Evolutionary conservation across 75 land plant genomes (phyloP), one percentile per base, ranked within the genome.

Genomic region (Gnetum montanum): DNA sequence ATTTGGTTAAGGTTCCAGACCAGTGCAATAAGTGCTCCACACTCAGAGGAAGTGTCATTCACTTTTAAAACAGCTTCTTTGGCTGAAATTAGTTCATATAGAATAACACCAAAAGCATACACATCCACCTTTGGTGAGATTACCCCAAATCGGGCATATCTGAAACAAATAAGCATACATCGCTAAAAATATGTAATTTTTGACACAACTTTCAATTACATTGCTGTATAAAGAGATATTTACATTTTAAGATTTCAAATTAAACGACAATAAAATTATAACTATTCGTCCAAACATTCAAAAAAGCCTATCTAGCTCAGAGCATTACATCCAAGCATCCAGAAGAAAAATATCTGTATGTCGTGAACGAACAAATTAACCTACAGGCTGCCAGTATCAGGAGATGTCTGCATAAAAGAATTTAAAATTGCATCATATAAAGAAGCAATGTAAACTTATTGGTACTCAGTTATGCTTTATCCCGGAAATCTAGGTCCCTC

Each of bases 141-240:
- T 43, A 85, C 96, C 11, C 98, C 98, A 71, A 68, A 86, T 48
- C 66, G 86, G 20, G 98, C 98, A 75, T 94, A 94, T 48, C 98
- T 94, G 69, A 26, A 31, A 51, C 31, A 51, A 26, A 1, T 35
- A 59, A 0, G 30, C 40, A 46, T 34, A 29, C 16, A 5, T 6
- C 10, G 28, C 28, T 26, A 19, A 57, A 19, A 36, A 49, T n/a
- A 8, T 8, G 19, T n/a, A 7, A 28, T 19, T 18, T 13, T 16
- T 31, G 8, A 51, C 8, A 5, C n/a, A n/a, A 13, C 6, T 16
- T 31, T 15, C 30, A 30, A 23, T 27, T 25, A 51, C 33, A 25
- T 13, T 28, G 25, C 35, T 22, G 20, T 18, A 15, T 48, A 49
- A 59, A 12, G 31, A 30, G 24, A 10, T 18, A 19, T 20, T 11